A percentile compares a stretch with the other conserved stretches of the same genome.
These are phyloP conservation scores for Craterostigma plantagineum DNA, from an alignment of 257 asterid genomes.

Conservation along the genomic window DNA sequence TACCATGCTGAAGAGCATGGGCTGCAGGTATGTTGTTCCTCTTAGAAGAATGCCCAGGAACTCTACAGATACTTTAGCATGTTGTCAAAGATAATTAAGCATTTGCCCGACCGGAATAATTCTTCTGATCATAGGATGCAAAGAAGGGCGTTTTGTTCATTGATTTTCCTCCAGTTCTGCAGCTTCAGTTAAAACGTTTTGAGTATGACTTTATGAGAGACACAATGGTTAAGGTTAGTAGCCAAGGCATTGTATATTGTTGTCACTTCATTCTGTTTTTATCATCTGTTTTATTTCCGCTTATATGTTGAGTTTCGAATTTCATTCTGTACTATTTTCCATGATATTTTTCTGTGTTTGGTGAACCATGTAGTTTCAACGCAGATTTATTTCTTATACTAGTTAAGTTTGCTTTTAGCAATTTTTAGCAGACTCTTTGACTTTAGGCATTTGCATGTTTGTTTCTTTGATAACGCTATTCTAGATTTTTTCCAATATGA, in stretches of 20 bases:
- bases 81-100: too few species aligned
- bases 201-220: constrained; percentile 96
- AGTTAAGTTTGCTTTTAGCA: too few species aligned
- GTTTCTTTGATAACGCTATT: too few species aligned
- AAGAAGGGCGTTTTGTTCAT: constrained; percentile 91
- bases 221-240: constrained; percentile 91
- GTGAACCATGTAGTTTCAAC: background rate
- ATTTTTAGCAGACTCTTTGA: too few species aligned
- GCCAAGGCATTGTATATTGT: background rate
- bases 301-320: background rate
- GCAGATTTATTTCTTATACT: too few species aligned
- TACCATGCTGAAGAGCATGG: constrained; percentile 94
- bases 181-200: constrained; percentile 94
- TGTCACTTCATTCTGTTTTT: background rate
- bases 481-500: too few species aligned
- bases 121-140: constrained; percentile 59
- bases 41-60: background rate
- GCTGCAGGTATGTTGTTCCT: constrained; percentile 49
- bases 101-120: too few species aligned
- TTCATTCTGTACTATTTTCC: too few species aligned
- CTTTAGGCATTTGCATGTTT: too few species aligned
- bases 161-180: constrained; percentile 96
- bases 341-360: too few species aligned
- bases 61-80: too few species aligned
- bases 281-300: background rate